Conservation (phyloP, 768 basidiomycete species). For the Boletus vinaceobasis region DNA sequence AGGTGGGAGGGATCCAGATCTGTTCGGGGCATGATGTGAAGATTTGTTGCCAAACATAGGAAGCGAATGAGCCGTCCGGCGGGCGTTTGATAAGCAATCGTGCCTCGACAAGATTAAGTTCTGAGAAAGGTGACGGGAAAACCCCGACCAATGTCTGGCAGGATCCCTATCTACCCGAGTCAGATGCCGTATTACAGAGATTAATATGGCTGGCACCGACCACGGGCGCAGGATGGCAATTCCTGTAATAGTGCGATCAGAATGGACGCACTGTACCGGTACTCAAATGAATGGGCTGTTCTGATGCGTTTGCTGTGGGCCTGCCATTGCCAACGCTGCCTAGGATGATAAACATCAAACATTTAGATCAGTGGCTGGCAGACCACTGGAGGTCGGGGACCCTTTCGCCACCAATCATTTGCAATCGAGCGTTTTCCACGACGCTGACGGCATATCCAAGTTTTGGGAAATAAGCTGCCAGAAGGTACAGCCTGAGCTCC, state of each 20-base stretch:
- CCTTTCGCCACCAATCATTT: neutral
- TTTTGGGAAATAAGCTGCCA: slow-evolving; percentile 5
- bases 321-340: neutral
- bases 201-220: neutral
- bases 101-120: neutral
- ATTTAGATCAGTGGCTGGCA: neutral
- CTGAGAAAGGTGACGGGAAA: neutral
- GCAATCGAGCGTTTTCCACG: no score
- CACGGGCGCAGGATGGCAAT: neutral
- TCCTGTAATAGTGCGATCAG: neutral
- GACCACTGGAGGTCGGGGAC: neutral
- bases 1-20: slow-evolving; percentile 5
- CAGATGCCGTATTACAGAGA: neutral
- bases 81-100: slow-evolving; percentile 17
- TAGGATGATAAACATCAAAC: neutral
- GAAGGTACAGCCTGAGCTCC: neutral
- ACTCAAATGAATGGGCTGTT: neutral
- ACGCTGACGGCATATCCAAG: neutral
- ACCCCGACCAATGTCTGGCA: slow-evolving; percentile 8
- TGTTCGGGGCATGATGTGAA: neutral
- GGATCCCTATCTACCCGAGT: slow-evolving; percentile 18
- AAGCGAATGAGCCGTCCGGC: neutral
- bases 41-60: neutral
- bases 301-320: neutral
- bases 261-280: no score